A percentile compares a stretch with the other conserved stretches of the same genome.
Evolutionary conservation across 2,329 filamentous ascomycete genomes (phyloP).

Genomic region (Xylaria sp.): DNA sequence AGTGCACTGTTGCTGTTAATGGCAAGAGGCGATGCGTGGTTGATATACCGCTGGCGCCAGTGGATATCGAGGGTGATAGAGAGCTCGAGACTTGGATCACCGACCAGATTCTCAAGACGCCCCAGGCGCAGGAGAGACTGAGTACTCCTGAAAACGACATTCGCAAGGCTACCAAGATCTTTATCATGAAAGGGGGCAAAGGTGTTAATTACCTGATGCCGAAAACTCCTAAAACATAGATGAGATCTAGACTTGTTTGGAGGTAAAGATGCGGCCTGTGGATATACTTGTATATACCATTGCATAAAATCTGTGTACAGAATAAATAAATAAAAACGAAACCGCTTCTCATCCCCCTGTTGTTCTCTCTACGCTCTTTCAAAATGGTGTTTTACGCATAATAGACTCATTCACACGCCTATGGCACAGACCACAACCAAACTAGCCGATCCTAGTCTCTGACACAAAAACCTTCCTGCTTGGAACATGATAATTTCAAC

Average conservation of each 20-base stretch:
- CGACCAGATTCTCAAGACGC: slow-evolving; percentile 67
- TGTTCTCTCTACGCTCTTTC: not conserved
- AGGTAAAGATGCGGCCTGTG: slow-evolving; percentile 11
- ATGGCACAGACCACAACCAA: slow-evolving; percentile 27
- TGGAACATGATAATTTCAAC: not conserved
- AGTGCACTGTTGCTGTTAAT: slow-evolving; percentile 80
- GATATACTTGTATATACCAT: slow-evolving; percentile 25
- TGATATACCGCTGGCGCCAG: slow-evolving; percentile 67
- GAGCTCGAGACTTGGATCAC: slow-evolving; percentile 70
- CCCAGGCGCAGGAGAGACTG: slow-evolving; percentile 69
- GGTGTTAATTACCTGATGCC: slow-evolving; percentile 77
- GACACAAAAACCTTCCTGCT: not conserved
- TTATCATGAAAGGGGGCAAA: slow-evolving; percentile 65
- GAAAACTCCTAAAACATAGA: slow-evolving; percentile 17
- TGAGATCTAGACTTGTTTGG: not conserved
- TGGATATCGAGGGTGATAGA: slow-evolving; percentile 49
- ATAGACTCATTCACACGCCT: not conserved
- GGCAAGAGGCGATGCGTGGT: slow-evolving; percentile 78
- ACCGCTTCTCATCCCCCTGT: slow-evolving; percentile 15
- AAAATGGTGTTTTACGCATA: not conserved
- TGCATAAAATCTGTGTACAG: slow-evolving; percentile 15
- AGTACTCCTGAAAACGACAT: slow-evolving; percentile 58
- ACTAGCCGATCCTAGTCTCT: slow-evolving; percentile 5
- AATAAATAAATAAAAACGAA: slow-evolving; percentile 4
- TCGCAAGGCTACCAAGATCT: slow-evolving; percentile 49